Evolutionary conservation across 1,284 basidiomycete genomes (phyloP), one percentile per base, ranked within the genome.

Genomic region (Coniophora puteana): DNA sequence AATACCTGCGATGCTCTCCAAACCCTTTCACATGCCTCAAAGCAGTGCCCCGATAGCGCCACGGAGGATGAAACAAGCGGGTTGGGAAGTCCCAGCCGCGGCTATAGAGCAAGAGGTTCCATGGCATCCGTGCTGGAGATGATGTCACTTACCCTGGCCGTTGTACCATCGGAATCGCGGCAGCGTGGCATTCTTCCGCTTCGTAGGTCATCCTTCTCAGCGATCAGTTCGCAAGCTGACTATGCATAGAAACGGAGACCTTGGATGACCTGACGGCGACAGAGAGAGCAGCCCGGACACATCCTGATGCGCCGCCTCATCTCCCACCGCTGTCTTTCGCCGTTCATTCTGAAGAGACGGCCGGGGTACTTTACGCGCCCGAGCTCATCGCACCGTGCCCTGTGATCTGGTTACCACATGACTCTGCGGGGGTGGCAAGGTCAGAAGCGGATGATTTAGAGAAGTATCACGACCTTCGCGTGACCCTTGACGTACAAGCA

Each of bases 381-480:
- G 86, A 88, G 57, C 69, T 91, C 28, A 73, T 88, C 44, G 82
- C 82, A 5, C 83, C 84, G 8, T 65, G 74, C 7, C 87, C 87
- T 0, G 78, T 83, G 37, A 85, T 92, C 35, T 91, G 88, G 88
- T 68, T 91, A 7, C 83, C 84, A 0, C 79, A 83, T 55, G 87
- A 89, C 55, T 66, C 70, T 3, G 76, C 79, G 14, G 83, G 83
- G 14, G 78, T 89, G 18, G 83, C 80, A 8, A 70, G 72, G 30
- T 78, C 80, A 8, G 84, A 88, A 57, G 83, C 83, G 27, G 67
- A 73, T 38, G 84, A 88, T 59, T 63, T 87, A 46, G 72, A 80
- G 54, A 77, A 74, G 49, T 86, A 84, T 55, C 84, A 88, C 52
- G 71, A 76, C 45, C 61, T 88, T 45, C 68, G 66, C 31, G 80